Evolutionary conservation across 352 stramenopile species (phyloP).

Genomic region (Globisporangium nunn): DNA sequence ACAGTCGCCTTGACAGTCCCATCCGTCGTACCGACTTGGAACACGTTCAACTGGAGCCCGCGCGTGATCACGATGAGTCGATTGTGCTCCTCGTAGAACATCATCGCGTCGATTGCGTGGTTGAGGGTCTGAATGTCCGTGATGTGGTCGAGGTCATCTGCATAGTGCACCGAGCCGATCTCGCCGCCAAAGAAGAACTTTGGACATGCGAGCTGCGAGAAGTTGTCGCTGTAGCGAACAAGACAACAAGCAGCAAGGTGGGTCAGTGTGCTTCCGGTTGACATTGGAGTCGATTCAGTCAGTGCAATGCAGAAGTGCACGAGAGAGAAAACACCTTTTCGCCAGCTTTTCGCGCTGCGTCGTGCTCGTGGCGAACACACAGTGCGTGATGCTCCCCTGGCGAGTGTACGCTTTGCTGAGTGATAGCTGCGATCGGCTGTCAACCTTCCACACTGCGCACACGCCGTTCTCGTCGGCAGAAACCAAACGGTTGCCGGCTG

Average conservation of each 20-base stretch:
- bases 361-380: slow-evolving; percentile 70
- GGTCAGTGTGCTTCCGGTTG: not conserved
- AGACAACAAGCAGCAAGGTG: not conserved
- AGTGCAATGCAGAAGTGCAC: not conserved
- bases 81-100: slow-evolving; percentile 81
- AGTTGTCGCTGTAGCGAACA: slow-evolving; percentile 25
- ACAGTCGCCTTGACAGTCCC: slow-evolving; percentile 79
- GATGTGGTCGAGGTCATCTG: slow-evolving; percentile 90
- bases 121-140: slow-evolving; percentile 84
- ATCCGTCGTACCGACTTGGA: slow-evolving; percentile 77
- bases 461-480: slow-evolving; percentile 85
- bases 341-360: slow-evolving; percentile 25
- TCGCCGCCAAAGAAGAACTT: slow-evolving; percentile 94
- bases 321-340: slow-evolving; percentile 24
- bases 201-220: slow-evolving; percentile 52
- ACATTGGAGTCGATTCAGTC: too few species aligned
- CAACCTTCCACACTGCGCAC: slow-evolving; percentile 83
- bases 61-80: slow-evolving; percentile 89
- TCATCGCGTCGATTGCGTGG: slow-evolving; percentile 85
- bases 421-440: slow-evolving; percentile 66
- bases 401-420: slow-evolving; percentile 82
- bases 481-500: slow-evolving; percentile 80
- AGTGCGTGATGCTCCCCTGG: slow-evolving; percentile 83
- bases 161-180: slow-evolving; percentile 84
- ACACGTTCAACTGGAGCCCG: slow-evolving; percentile 82